Percentiles rank a stretch among this genome's conserved stretches.
Evolutionary conservation across 495 filamentous ascomycete genomes (phyloP).

Genomic region (Jackrogersella minutella): DNA sequence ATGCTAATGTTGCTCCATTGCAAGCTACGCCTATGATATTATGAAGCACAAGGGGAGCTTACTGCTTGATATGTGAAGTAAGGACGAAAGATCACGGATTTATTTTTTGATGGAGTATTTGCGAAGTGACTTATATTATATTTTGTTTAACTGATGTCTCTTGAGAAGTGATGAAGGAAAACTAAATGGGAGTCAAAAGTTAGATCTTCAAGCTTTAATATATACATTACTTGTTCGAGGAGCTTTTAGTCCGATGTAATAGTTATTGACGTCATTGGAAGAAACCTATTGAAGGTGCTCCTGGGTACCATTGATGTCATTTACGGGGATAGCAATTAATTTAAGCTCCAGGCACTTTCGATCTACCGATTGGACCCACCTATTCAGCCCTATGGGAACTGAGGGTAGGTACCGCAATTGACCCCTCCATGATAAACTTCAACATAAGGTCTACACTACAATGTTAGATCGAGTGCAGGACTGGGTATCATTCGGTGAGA

Average conservation of each 20-base stretch:
- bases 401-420: background rate
- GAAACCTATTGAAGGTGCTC: too few relatives aligned
- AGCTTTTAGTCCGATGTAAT: slow-evolving; percentile 25
- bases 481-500: slow-evolving; percentile 5
- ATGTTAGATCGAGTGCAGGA: slow-evolving; percentile 15
- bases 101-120: background rate
- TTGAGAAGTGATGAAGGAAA: background rate
- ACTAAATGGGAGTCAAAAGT: background rate
- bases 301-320: slow-evolving; percentile 31
- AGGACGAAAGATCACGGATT: background rate
- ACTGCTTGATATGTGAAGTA: slow-evolving; percentile 10
- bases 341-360: slow-evolving; percentile 21
- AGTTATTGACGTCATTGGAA: slow-evolving; percentile 33
- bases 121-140: too few relatives aligned
- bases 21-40: background rate
- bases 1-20: background rate
- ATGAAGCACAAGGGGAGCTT: background rate
- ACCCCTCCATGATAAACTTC: background rate
- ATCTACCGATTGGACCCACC: slow-evolving; percentile 17
- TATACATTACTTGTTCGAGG: slow-evolving; percentile 17
- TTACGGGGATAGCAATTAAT: background rate
- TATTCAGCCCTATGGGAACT: slow-evolving; percentile 12
- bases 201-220: slow-evolving; percentile 29
- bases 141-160: background rate
- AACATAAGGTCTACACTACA: too few relatives aligned